Conservation (phyloP, 805 yeast genomes). For the Pichia cephalocereana region DNA sequence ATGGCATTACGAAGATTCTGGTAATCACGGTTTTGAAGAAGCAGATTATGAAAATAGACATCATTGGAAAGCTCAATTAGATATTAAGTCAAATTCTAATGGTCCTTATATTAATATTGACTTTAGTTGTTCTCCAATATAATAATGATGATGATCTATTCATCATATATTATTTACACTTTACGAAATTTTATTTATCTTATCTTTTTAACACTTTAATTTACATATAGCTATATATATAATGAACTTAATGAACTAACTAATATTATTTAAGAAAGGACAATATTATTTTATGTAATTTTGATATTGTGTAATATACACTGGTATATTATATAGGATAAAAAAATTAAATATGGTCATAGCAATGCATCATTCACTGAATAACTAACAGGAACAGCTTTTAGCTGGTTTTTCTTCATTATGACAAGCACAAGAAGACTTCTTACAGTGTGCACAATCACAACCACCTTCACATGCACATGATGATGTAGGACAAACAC, state of each 20-base stretch:
- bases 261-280: no score
- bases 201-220: no score
- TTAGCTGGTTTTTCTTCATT: neutral
- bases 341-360: no score
- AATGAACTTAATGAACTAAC: no score
- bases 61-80: conserved; percentile 56
- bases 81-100: conserved; percentile 55
- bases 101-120: conserved; percentile 59
- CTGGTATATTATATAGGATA: no score
- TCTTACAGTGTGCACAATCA: conserved; percentile 4
- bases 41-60: conserved; percentile 37
- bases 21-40: conserved; percentile 44
- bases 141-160: neutral
- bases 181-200: no score
- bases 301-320: no score
- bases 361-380: neutral
- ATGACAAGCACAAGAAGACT: neutral
- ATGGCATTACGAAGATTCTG: conserved; percentile 54
- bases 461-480: conserved; percentile 6
- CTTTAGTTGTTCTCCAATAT: conserved; percentile 25
- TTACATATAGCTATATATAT: no score
- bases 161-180: neutral
- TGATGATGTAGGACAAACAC: conserved; percentile 6
- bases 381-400: neutral
- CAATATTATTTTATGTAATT: no score